phyloP scores from a whole-genome alignment of 805 yeast species.

The Kuraishia floccosa region DNA sequence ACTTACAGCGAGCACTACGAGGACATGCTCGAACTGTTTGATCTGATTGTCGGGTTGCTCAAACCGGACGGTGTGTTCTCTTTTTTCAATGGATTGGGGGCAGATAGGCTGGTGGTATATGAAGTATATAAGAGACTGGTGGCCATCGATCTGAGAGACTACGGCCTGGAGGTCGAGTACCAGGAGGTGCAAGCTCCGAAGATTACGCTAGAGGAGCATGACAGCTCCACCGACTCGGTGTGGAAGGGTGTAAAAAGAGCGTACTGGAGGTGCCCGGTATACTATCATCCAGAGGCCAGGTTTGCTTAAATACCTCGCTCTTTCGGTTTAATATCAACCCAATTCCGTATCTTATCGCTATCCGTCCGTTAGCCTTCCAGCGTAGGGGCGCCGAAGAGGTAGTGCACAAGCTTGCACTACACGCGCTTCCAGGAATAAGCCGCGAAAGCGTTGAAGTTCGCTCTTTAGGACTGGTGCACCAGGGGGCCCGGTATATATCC shows the following conservation, averaged over 20 bases:
- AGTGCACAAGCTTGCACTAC: not conserved
- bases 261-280: conserved; percentile 60
- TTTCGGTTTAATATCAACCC: too few relatives aligned
- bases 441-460: too few relatives aligned
- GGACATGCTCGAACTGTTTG: conserved; percentile 82
- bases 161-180: conserved; percentile 63
- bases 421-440: too few relatives aligned
- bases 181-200: conserved; percentile 34
- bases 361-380: too few relatives aligned
- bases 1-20: conserved; percentile 87
- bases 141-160: conserved; percentile 65
- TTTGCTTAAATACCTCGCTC: too few relatives aligned
- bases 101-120: conserved; percentile 62
- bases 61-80: conserved; percentile 80
- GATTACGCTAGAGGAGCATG: conserved; percentile 20
- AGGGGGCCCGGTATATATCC: not conserved
- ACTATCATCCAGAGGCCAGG: conserved; percentile 53
- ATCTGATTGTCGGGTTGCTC: conserved; percentile 68
- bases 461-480: too few relatives aligned
- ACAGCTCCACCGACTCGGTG: conserved; percentile 27
- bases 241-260: conserved; percentile 55
- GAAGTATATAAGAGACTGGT: conserved; percentile 83
- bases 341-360: too few relatives aligned
- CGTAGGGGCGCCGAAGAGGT: too few relatives aligned
- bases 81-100: conserved; percentile 86